Conservation (phyloP, 179 eudicot species). For the Silene noctiflora region DNA sequence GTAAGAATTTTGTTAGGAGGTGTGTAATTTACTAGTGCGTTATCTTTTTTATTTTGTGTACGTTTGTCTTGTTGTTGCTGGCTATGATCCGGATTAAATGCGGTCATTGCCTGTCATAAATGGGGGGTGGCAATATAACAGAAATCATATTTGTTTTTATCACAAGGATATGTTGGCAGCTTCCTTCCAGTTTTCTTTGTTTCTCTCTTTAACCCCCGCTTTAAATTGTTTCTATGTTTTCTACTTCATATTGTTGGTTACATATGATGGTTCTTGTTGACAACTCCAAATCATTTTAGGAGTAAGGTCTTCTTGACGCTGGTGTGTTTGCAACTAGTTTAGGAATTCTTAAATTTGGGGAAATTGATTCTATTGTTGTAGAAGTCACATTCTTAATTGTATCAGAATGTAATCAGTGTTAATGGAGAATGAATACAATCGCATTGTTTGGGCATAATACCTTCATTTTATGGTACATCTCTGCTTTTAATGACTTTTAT, state of each 20-base stretch:
- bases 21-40: neutral
- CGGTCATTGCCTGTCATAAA: neutral
- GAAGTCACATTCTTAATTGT: too few species aligned
- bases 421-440: neutral
- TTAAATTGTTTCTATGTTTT: neutral
- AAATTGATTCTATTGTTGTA: too few species aligned
- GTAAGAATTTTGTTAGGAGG: neutral
- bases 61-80: neutral
- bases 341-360: too few species aligned
- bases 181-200: neutral
- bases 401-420: too few species aligned
- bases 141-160: neutral
- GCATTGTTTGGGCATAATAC: neutral
- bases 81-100: neutral
- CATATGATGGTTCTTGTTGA: neutral
- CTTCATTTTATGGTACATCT: neutral
- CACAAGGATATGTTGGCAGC: too few species aligned
- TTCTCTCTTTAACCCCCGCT: neutral
- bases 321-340: neutral
- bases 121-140: slow-evolving; percentile 13
- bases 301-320: neutral
- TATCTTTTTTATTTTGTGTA: neutral
- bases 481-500: neutral
- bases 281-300: neutral
- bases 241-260: neutral